Conservation (phyloP, 495 filamentous ascomycete species). For the Echria macrotheca region DNA sequence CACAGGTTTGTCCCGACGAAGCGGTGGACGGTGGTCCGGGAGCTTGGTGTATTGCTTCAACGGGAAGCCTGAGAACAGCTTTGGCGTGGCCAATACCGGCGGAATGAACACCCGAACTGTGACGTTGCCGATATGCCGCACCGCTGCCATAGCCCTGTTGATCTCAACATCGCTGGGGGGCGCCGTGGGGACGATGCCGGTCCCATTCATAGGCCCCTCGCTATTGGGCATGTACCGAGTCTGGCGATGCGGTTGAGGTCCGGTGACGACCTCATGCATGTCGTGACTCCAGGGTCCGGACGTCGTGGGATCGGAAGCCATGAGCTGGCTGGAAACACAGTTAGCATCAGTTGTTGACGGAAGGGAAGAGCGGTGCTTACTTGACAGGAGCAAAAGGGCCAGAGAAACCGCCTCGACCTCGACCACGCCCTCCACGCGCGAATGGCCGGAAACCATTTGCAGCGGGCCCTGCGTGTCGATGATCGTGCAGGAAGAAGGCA, state of each 20-base stretch:
- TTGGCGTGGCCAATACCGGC: constrained; percentile 64
- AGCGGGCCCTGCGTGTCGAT: constrained; percentile 67
- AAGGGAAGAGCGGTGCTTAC: constrained; percentile 38
- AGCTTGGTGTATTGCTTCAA: constrained; percentile 86
- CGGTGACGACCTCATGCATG: constrained; percentile 78
- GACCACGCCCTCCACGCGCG: constrained; percentile 48
- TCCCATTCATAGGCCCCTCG: constrained; percentile 41
- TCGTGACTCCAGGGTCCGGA: constrained; percentile 87
- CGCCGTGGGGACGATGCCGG: constrained; percentile 41
- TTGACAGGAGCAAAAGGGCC: constrained; percentile 54
- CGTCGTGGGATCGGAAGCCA: constrained; percentile 49
- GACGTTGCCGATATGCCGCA: constrained; percentile 65
- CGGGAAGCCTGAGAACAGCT: constrained; percentile 64
- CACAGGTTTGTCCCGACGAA: constrained; percentile 94
- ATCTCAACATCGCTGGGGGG: constrained; percentile 36
- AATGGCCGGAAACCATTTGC: constrained; percentile 72
- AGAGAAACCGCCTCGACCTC: constrained; percentile 45
- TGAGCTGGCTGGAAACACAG: constrained; percentile 38
- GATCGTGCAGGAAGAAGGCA: constrained; percentile 96
- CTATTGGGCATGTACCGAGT: constrained; percentile 30
- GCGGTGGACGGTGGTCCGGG: constrained; percentile 87
- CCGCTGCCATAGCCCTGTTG: constrained; percentile 56
- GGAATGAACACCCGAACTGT: constrained; percentile 73
- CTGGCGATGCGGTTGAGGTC: constrained; percentile 33
- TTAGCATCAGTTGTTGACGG: constrained; percentile 23